Percentiles rank a stretch among this genome's conserved stretches.
Evolutionary conservation across 2,329 filamentous ascomycete species (phyloP).

Genomic region (Boeremia exigua): DNA sequence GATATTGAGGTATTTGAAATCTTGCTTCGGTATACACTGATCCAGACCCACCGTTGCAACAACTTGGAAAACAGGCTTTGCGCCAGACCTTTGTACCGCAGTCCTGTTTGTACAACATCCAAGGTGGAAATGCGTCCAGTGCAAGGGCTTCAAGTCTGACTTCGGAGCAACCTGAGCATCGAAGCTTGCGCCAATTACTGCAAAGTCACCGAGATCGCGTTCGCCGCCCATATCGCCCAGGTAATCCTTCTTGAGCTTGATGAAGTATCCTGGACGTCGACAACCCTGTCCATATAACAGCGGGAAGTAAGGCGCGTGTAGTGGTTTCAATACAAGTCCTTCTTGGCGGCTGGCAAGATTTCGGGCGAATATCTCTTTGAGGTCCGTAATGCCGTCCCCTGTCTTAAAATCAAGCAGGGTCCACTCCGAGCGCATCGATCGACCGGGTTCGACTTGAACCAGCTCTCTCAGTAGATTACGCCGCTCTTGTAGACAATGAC

Average conservation of each 20-base stretch:
- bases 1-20: conserved; percentile 53
- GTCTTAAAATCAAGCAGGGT: conserved; percentile 69
- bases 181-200: conserved; percentile 76
- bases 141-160: conserved; percentile 60
- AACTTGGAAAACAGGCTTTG: conserved; percentile 68
- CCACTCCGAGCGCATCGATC: conserved; percentile 70
- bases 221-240: conserved; percentile 78
- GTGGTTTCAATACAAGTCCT: conserved; percentile 80
- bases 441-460: conserved; percentile 62
- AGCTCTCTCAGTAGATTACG: conserved; percentile 66
- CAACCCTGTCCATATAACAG: conserved; percentile 31
- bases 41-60: conserved; percentile 61
- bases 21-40: conserved; percentile 54
- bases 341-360: conserved; percentile 73
- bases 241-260: conserved; percentile 93
- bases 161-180: conserved; percentile 67
- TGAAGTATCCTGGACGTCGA: conserved; percentile 57
- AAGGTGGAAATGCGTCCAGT: conserved; percentile 82
- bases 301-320: conserved; percentile 75
- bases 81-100: conserved; percentile 58
- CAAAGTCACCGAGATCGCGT: conserved; percentile 70
- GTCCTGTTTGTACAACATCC: conserved; percentile 76
- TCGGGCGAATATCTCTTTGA: conserved; percentile 63
- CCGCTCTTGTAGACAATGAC: conserved; percentile 64
- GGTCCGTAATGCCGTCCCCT: conserved; percentile 38